These are phyloP conservation scores for Streptanthus diversifolius DNA, from an alignment of 345 rosid species.

Conservation along the genomic window DNA sequence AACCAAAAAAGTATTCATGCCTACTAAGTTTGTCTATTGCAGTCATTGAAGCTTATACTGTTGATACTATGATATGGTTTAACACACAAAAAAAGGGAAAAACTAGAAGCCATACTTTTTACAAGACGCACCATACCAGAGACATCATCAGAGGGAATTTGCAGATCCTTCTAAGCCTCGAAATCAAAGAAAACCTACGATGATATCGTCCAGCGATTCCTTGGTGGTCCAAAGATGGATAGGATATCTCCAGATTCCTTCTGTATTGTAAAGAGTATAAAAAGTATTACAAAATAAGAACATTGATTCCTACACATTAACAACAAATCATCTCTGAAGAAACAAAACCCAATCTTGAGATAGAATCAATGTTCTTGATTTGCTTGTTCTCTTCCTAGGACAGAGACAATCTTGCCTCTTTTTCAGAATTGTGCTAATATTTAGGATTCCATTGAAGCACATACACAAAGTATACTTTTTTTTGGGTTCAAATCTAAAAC, in stretches of 20 bases:
- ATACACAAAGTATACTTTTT: too few relatives aligned
- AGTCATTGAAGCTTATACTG: background rate
- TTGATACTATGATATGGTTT: slow-evolving; percentile 10
- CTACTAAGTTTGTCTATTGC: slow-evolving; percentile 7
- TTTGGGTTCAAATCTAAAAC: too few relatives aligned
- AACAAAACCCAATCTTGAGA: background rate
- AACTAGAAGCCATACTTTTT: slow-evolving; percentile 15
- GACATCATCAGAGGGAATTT: background rate
- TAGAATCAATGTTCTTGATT: background rate
- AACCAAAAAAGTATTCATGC: background rate
- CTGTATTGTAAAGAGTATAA: slow-evolving; percentile 13
- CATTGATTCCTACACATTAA: background rate
- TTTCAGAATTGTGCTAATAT: too few relatives aligned
- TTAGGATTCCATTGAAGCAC: too few relatives aligned
- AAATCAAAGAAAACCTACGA: background rate
- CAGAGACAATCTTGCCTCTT: background rate
- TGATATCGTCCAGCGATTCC: slow-evolving; percentile 22
- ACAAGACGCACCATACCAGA: slow-evolving; percentile 24
- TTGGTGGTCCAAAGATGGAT: slow-evolving; percentile 9
- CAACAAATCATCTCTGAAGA: background rate
- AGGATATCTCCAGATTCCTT: slow-evolving; percentile 10
- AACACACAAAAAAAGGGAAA: background rate
- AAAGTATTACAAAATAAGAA: background rate
- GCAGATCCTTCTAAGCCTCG: background rate
- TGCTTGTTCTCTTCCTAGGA: too few relatives aligned